Evolutionary conservation across 2,329 filamentous ascomycete species (phyloP), one percentile per base, ranked within the genome.

Genomic region (Botryotinia calthae): DNA sequence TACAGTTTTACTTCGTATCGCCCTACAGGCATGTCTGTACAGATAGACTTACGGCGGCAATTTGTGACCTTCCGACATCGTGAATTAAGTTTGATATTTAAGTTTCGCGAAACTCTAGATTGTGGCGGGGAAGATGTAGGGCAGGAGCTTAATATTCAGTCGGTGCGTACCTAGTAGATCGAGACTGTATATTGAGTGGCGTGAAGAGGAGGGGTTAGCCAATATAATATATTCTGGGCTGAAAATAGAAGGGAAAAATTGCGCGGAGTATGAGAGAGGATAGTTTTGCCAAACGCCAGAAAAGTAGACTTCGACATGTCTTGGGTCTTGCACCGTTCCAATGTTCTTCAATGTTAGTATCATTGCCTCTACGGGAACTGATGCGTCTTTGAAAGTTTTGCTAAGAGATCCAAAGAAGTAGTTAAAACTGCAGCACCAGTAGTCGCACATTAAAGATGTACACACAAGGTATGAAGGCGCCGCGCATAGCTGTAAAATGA

Each of bases 161-260:
- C 25, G 34, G 48, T 42, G 37, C 25, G 48, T 67, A 34, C 44
- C 22, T 40, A 34, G 12, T 31, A 67, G 34, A 67, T 54, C 34
- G 46, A 54, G 56, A 42, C 18, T 37, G 34, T 42, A 37, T 10
- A 31, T 31, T 56, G 25, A 14, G 25, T 56, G 34, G 34, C 34
- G 64, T n/a, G 31, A 40, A 44, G 5, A 42, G 10, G 25, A 54
- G 34, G 48, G 64, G 16, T 28, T 10, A 4, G 25, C 20, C 34
- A 67, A 67, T 56, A 67, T 67, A 67, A 67, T 56, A 56, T 67
- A 9, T 16, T 31, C 16, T 42, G 48, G 46, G 25, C 25, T 56
- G 25, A 40, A 40, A 12, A 18, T 42, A 31, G 48, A 61, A 54
- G 2, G 22, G 34, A 8, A 8, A 16, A 8, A 22, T 42, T 2